Evolutionary conservation across 345 rosid species (phyloP), one percentile per base, ranked within the genome.

Genomic region (Corchorus capsularis): DNA sequence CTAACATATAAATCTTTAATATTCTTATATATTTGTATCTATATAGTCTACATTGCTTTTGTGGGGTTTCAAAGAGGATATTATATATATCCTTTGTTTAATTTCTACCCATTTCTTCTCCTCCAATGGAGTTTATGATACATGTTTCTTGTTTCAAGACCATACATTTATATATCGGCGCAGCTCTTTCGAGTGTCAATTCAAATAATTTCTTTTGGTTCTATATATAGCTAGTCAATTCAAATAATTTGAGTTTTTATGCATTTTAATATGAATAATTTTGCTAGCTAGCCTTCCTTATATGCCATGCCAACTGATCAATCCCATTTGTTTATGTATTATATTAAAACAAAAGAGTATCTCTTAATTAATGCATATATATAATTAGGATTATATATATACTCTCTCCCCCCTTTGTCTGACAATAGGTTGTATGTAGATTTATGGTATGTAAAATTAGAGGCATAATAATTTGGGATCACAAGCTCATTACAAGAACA

Each of bases 371-470:
- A 73, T 55, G 57, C 74, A 61, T 43, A 39, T 39, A 39, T 43
- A 39, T 39, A 39, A 39, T 73, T 59, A 62, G 64, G 49, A 20
- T 56, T 56, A 52, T 56, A 50, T 37, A 52, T 74, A 39, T 41
- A 27, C 0, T 14, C 13, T 69, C 32, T 73, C 74, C 75, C 59
- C 41, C 47, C 43, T 71, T 22, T 82, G 87, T 89, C 87, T 71
- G 77, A 47, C 12, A 80, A 83, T 86, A 73, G 83, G 90, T 76
- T 61, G 83, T 75, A 69, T 57, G 55, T 69, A 59, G 66, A 78
- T 75, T 71, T 39, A 11, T 53, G 82, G 87, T 74, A 34, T 71
- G 72, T 74, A 67, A 41, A 80, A 73, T 78, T 60, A 81, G 82
- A 79, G 83, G 77, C 83, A 77, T 19, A 63, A 45, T 66, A 71